A percentile compares a stretch with the other conserved stretches of the same genome.
These are phyloP conservation scores for Zymoseptoria tritici DNA, from an alignment of 2,329 filamentous ascomycete genomes.

Conservation along the genomic window DNA sequence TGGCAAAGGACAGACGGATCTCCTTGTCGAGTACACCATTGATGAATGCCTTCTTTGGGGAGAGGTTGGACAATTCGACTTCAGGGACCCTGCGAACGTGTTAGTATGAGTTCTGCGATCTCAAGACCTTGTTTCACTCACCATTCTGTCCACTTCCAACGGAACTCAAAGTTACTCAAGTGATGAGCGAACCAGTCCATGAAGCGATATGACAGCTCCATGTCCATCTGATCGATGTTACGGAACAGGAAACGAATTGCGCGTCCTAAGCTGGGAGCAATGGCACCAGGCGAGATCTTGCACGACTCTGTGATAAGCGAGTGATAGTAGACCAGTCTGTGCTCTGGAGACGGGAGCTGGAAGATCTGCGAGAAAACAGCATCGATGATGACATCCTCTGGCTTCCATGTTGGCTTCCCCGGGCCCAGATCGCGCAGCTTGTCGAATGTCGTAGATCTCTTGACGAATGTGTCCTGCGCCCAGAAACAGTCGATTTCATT, in stretches of 20 bases:
- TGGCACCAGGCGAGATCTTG: slow-evolving; percentile 92
- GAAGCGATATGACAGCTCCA: slow-evolving; percentile 80
- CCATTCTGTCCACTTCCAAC: slow-evolving; percentile 99
- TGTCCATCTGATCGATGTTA: slow-evolving; percentile 71
- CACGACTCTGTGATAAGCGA: slow-evolving; percentile 89
- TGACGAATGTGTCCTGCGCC: slow-evolving; percentile 79
- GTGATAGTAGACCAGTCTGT: slow-evolving; percentile 96
- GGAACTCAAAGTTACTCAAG: slow-evolving; percentile 96
- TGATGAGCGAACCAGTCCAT: slow-evolving; percentile 98
- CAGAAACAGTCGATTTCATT: slow-evolving; percentile 97
- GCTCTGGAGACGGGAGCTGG: slow-evolving; percentile 75
- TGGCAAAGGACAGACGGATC: slow-evolving; percentile 90
- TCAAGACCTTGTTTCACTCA: slow-evolving; percentile 30
- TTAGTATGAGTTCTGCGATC: slow-evolving; percentile 2
- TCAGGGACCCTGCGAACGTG: slow-evolving; percentile 59
- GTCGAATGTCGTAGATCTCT: slow-evolving; percentile 87
- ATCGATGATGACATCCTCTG: slow-evolving; percentile 94
- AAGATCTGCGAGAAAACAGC: slow-evolving; percentile 94
- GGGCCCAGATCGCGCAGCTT: slow-evolving; percentile 62
- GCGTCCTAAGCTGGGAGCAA: slow-evolving; percentile 85
- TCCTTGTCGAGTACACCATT: slow-evolving; percentile 88
- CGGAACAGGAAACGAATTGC: slow-evolving; percentile 89
- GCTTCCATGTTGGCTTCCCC: slow-evolving; percentile 81
- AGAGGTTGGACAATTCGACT: slow-evolving; percentile 64
- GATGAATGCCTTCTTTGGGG: slow-evolving; percentile 92